Percentiles rank a stretch among this genome's conserved stretches.
Evolutionary conservation across 306 rosid genomes (phyloP).

Genomic region (Fagus crenata): DNA sequence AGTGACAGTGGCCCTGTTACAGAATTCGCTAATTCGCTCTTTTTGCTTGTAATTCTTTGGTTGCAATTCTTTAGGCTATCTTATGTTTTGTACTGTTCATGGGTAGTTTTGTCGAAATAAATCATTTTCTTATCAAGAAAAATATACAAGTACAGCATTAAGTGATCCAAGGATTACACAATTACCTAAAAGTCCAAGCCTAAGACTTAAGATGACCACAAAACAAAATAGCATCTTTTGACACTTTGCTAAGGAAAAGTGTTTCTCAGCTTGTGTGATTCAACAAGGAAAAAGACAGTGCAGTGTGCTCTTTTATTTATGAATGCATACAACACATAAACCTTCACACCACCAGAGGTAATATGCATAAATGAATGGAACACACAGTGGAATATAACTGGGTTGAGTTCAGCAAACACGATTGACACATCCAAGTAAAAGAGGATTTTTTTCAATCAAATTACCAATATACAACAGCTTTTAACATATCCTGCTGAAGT

Average conservation of each 20-base stretch:
- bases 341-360: background rate
- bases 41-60: too few relatives aligned
- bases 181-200: background rate
- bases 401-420: background rate
- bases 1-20: too few relatives aligned
- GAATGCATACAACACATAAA: background rate
- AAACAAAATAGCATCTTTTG: background rate
- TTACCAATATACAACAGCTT: background rate
- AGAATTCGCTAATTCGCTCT: too few relatives aligned
- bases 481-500: background rate
- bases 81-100: too few relatives aligned
- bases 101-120: too few relatives aligned
- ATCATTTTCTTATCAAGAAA: too few relatives aligned
- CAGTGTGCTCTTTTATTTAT: background rate
- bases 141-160: background rate
- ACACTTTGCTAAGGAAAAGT: background rate
- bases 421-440: background rate
- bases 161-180: background rate
- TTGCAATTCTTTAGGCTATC: too few relatives aligned
- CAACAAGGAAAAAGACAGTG: background rate
- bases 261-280: background rate
- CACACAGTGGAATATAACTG: background rate
- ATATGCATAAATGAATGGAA: background rate
- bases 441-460: background rate
- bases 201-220: background rate